Base-by-base conservation (phyloP, 139 green algal species). In the Chlorella sorokiniana region DNA sequence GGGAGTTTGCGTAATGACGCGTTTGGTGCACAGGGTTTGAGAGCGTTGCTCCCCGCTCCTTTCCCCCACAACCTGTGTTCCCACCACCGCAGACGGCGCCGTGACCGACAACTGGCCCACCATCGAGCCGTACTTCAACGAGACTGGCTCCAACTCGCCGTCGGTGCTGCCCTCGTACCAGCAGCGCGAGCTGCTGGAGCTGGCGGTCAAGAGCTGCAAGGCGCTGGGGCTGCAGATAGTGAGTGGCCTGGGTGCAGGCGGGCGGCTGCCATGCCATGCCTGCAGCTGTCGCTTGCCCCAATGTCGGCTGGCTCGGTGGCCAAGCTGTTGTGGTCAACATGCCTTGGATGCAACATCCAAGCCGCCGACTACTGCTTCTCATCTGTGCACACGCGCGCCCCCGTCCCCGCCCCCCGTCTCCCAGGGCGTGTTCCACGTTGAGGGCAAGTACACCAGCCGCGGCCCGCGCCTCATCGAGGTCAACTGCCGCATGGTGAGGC, bases 121-220 rank as follows among this genome's bases (percentile, higher is more conserved):
- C 11, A 87, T 97, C 7, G 95, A 98, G 91, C 95, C 95, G 2
- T 98, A 96, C 80, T 98, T 98, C 90, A 96, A 97, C 67, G 95
- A 98, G 89, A 79, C 79, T 8, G 94, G 94, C 81, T 92, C 83
- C 88, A 97, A 97, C 86, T 93, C 90, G 80, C 94, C 95, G 40
- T 94, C 88, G 44, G 89, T 97, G 63, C 89, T 97, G 82, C 90
- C 93, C 23, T 78, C 81, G 48, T 42, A 89, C 41, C 78, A 94
- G 87, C 93, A 97, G 79, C 78, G 86, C 22, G 94, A 95, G 85
- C 86, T 98, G 41, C 67, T 95, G 69, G 89, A 96, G 64, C 85
- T 98, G 78, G 75, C 79, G 9, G 92, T 96, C n/a, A 79, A 90
- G 59, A 81, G 86, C 29, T 90, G 94, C 37, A 78, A 93, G 86